Percentiles rank a stretch among this genome's conserved stretches.
phyloP scores from a whole-genome alignment of 495 filamentous ascomycete genomes.

The Glonium stellatum region DNA sequence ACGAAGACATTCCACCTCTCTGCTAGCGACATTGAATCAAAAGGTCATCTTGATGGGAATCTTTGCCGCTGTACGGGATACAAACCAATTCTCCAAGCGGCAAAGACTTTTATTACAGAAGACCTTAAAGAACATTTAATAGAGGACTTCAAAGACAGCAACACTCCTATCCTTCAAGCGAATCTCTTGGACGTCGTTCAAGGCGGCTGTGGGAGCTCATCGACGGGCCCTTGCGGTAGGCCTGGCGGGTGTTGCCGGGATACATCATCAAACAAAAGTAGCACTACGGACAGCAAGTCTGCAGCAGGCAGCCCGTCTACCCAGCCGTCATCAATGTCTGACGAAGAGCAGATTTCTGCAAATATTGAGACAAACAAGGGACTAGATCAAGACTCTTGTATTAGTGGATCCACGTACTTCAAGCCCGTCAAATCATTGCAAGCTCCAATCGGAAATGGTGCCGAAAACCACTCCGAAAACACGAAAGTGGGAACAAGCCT shows the following conservation, averaged over 20 bases:
- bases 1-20: conserved; percentile 32
- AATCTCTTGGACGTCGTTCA: background rate
- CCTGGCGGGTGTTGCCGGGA: conserved; percentile 40
- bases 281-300: conserved; percentile 19
- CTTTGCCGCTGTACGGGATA: conserved; percentile 41
- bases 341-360: conserved; percentile 17
- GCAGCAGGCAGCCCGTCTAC: conserved; percentile 11
- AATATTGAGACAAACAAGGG: conserved; percentile 11
- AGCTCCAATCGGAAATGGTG: background rate
- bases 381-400: conserved; percentile 4
- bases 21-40: conserved; percentile 18
- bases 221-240: conserved; percentile 32
- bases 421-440: conserved; percentile 32
- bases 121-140: conserved; percentile 37
- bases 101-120: conserved; percentile 47
- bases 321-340: conserved; percentile 7
- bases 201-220: conserved; percentile 4
- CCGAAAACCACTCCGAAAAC: background rate
- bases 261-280: conserved; percentile 14
- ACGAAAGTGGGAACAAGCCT: conserved; percentile 21
- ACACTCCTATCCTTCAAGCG: background rate
- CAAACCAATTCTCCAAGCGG: conserved; percentile 40
- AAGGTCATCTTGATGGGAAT: conserved; percentile 40
- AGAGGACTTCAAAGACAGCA: conserved; percentile 7
- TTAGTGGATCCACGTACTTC: conserved; percentile 28